Evolutionary conservation across 73 alveolate species (phyloP), one percentile per base, ranked within the genome.

Genomic region (Paramecium octaurelia): DNA sequence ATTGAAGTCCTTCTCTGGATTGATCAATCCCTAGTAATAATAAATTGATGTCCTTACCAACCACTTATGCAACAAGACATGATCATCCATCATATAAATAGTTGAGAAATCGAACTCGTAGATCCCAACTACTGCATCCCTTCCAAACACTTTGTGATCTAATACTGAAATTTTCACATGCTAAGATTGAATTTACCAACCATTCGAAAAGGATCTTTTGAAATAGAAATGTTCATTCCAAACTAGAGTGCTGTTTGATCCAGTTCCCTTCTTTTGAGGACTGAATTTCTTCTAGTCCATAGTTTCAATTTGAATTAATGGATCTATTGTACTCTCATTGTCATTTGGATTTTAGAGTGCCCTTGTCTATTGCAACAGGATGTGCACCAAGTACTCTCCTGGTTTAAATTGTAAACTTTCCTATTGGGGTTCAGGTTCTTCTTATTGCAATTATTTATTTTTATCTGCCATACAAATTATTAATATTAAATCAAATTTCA

Each of bases 81-180:
- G 99, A 88, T 98, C 68, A n/a, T 94, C 93, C 94, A 84, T 92
- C 92, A 92, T 94, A 92, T 98, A 98, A 34, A 98, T 92, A 89
- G 96, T 96, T 43, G 97, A 95, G 58, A 97, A 86, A 89, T 98
- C 99, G 54, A 98, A 93, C 46, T 96, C 99, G 88, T 95, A 97
- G 3, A 92, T 92, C 1, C 99, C 99, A 0, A 98, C 93, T 38
- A 96, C 58, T 21, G 97, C 94, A 83, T 96, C 92, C 70, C 94
- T 96, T 8, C 77, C 88, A 70, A 96, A 86, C 58, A 92, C 88
- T 27, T 95, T 94, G 64, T 95, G 97, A 86, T 96, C 97, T 64
- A 96, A 35, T 21, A 96, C 95, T 24, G 73, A 50, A 50, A 96
- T 64, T 85, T 60, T 50, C 42, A 96, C 87, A 76, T 95, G 93